A percentile compares a stretch with the other conserved stretches of the same genome.
phyloP scores from a whole-genome alignment of 257 asterid species.

The Rubia yunnanensis region DNA sequence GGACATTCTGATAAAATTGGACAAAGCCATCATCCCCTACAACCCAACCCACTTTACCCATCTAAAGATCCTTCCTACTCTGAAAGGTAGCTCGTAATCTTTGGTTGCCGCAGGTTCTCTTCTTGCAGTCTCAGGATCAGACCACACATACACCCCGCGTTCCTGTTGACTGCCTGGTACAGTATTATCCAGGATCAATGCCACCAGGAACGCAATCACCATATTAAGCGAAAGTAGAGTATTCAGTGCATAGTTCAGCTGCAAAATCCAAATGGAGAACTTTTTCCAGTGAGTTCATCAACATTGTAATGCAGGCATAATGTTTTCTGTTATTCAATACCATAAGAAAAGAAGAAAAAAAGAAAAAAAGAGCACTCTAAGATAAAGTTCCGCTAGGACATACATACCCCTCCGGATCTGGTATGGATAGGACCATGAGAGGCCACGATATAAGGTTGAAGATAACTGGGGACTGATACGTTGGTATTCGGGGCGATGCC shows the following conservation, averaged over 20 bases:
- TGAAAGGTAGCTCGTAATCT: constrained; percentile 76
- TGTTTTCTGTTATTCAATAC: too few species aligned
- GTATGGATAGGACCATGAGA: constrained; percentile 92
- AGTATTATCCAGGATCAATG: constrained; percentile 76
- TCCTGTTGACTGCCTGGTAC: constrained; percentile 91
- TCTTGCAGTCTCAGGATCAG: constrained; percentile 83
- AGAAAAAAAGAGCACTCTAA: neutral
- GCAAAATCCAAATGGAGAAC: constrained; percentile 16
- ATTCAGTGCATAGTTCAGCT: constrained; percentile 75
- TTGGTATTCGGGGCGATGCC: constrained; percentile 73
- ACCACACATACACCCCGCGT: constrained; percentile 90
- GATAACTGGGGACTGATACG: constrained; percentile 67
- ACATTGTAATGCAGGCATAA: neutral
- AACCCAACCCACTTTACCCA: constrained; percentile 99
- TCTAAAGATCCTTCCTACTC: constrained; percentile 74
- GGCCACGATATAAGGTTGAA: constrained; percentile 77
- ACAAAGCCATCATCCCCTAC: constrained; percentile 16
- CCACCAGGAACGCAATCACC: constrained; percentile 83
- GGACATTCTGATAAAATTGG: neutral
- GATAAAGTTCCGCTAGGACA: neutral
- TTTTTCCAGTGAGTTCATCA: neutral
- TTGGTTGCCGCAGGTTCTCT: constrained; percentile 82
- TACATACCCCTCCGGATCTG: constrained; percentile 55
- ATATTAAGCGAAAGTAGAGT: constrained; percentile 81
- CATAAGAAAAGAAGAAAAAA: neutral